phyloP scores from a whole-genome alignment of 495 filamentous ascomycete species.

The Penicillium argentinense region DNA sequence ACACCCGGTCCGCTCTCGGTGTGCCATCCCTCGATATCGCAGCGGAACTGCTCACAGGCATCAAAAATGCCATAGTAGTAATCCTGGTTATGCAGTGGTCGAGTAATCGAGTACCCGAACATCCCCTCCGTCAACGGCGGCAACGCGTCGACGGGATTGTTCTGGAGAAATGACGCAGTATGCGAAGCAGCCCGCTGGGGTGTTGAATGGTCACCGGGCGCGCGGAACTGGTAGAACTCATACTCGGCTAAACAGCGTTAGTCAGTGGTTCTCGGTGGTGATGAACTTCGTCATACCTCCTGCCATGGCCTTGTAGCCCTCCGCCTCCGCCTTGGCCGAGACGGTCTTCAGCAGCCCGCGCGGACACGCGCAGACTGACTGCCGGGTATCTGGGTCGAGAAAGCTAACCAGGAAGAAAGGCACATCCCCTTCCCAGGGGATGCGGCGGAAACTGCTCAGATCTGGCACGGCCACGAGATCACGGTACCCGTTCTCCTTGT shows the following conservation, averaged over 20 bases:
- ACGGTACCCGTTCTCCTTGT: constrained; percentile 88
- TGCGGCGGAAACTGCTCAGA: constrained; percentile 76
- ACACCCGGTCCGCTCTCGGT: constrained; percentile 96
- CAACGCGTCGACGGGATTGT: constrained; percentile 69
- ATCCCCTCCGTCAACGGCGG: constrained; percentile 90
- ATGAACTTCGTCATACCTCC: constrained; percentile 61
- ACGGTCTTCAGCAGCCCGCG: constrained; percentile 69
- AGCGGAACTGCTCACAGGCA: constrained; percentile 75
- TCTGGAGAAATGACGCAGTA: constrained; percentile 68
- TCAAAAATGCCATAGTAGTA: constrained; percentile 93
- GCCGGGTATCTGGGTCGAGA: constrained; percentile 52
- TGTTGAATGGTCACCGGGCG: constrained; percentile 51
- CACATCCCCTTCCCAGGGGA: constrained; percentile 92
- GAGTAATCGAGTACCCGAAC: constrained; percentile 96
- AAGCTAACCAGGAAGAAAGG: constrained; percentile 95
- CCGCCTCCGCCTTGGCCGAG: constrained; percentile 61
- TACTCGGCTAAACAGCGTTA: constrained; percentile 69
- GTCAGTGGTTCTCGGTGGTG: neutral
- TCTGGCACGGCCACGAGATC: constrained; percentile 87
- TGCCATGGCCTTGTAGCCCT: constrained; percentile 81
- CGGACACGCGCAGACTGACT: constrained; percentile 79
- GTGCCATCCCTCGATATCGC: constrained; percentile 93
- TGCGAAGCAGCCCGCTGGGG: constrained; percentile 64
- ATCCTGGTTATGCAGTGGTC: constrained; percentile 87
- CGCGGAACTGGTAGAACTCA: constrained; percentile 93